phyloP scores from a whole-genome alignment of 805 yeast genomes.

The Cyberlindnera euphorbiae region DNA sequence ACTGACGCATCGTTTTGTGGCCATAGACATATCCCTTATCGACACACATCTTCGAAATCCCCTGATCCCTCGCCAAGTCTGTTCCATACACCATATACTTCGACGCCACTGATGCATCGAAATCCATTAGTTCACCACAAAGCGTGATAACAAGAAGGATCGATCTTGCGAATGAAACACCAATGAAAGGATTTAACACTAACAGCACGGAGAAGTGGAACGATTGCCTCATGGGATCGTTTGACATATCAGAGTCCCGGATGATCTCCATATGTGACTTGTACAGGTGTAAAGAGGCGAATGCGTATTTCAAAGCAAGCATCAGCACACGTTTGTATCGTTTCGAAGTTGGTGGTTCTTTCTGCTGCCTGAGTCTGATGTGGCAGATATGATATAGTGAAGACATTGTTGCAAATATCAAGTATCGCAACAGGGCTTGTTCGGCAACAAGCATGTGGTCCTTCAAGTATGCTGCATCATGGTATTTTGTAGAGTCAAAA shows the following conservation, averaged over 20 bases:
- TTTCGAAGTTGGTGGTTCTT: constrained; percentile 4
- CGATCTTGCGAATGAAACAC: constrained; percentile 3
- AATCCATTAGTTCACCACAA: neutral
- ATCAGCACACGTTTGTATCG: constrained; percentile 3
- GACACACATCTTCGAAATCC: constrained; percentile 5
- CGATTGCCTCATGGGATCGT: constrained; percentile 4
- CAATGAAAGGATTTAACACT: constrained; percentile 4
- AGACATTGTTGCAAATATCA: constrained; percentile 4
- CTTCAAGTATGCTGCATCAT: constrained; percentile 2
- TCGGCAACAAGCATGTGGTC: constrained; percentile 3
- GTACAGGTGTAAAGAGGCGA: constrained; percentile 5
- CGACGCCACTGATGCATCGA: constrained; percentile 3
- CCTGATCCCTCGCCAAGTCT: constrained; percentile 2
- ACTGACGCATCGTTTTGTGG: neutral
- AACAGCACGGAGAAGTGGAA: constrained; percentile 5
- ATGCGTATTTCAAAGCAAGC: constrained; percentile 7
- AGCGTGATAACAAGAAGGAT: constrained; percentile 2
- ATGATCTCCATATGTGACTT: constrained; percentile 2
- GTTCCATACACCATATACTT: constrained; percentile 7
- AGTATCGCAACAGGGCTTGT: constrained; percentile 3
- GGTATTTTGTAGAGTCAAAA: constrained; percentile 3
- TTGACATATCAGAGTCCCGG: constrained; percentile 2
- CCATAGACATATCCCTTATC: constrained; percentile 2
- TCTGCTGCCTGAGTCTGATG: constrained; percentile 2
- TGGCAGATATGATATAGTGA: constrained; percentile 7